Evolutionary conservation across 2,329 filamentous ascomycete genomes (phyloP).

Genomic region (Paracoccidioides lutzii): DNA sequence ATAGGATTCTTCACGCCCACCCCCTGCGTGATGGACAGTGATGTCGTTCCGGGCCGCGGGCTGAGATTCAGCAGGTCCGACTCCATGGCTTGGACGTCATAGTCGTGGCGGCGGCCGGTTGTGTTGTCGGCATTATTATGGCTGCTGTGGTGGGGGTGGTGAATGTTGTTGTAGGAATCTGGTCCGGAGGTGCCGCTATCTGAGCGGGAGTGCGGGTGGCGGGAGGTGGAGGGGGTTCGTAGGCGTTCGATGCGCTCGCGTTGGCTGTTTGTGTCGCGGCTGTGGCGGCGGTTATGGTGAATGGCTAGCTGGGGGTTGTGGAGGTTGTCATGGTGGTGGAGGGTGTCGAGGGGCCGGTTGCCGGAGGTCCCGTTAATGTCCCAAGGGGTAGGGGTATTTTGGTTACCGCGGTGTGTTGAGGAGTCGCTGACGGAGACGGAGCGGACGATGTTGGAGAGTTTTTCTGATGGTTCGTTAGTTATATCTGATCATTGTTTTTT

Average conservation of each 20-base stretch:
- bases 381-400: conserved; percentile 53
- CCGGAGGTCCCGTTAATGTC: conserved; percentile 23
- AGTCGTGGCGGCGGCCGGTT: conserved; percentile 67
- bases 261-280: conserved; percentile 29
- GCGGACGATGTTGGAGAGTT: conserved; percentile 84
- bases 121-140: too few relatives aligned
- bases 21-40: too few relatives aligned
- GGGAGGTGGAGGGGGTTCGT: conserved; percentile 20
- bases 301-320: too few relatives aligned
- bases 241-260: conserved; percentile 36
- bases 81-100: conserved; percentile 94
- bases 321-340: too few relatives aligned
- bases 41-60: conserved; percentile 46
- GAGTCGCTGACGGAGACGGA: conserved; percentile 59
- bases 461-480: conserved; percentile 47
- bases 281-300: conserved; percentile 22
- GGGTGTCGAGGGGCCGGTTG: conserved; percentile 4
- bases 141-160: conserved; percentile 52
- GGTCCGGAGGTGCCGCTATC: conserved; percentile 64
- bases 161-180: conserved; percentile 66
- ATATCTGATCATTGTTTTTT: background rate
- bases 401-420: conserved; percentile 35
- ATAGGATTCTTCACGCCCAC: conserved; percentile 62
- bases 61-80: conserved; percentile 56
- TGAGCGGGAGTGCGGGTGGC: conserved; percentile 52